These are phyloP conservation scores for Groenewaldozyma tartarivorans DNA, from an alignment of 805 yeast species.

Conservation along the genomic window DNA sequence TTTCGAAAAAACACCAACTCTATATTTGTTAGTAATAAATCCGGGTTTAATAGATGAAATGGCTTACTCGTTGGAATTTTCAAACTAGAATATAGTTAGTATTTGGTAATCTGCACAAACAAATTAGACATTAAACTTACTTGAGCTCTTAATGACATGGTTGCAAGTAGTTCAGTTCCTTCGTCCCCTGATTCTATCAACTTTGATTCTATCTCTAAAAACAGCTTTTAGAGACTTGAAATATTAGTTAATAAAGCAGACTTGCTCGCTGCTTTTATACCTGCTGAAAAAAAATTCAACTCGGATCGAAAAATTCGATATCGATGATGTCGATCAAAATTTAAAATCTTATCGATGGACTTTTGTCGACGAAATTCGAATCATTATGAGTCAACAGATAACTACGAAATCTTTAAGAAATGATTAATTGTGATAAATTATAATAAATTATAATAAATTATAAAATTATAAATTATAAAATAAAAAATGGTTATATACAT, in stretches of 20 bases:
- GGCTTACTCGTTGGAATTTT: slow-evolving; percentile 61
- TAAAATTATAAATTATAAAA: not conserved
- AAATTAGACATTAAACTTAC: slow-evolving; percentile 12
- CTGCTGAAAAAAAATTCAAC: not conserved
- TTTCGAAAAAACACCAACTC: slow-evolving; percentile 88
- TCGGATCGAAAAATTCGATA: not conserved
- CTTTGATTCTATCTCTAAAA: too few relatives aligned
- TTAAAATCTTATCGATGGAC: too few relatives aligned
- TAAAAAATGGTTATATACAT: not conserved
- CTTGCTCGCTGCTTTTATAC: too few relatives aligned
- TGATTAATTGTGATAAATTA: not conserved
- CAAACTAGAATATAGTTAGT: slow-evolving; percentile 38
- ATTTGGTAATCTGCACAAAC: not conserved
- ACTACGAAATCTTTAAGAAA: too few relatives aligned
- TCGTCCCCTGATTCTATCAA: too few relatives aligned
- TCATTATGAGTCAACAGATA: too few relatives aligned
- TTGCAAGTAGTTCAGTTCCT: too few relatives aligned
- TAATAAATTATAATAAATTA: not conserved
- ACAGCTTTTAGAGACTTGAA: too few relatives aligned
- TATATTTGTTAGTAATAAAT: slow-evolving; percentile 7
- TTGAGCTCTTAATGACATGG: slow-evolving; percentile 29
- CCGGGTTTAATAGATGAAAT: not conserved
- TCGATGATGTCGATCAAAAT: too few relatives aligned
- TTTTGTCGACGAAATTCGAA: too few relatives aligned
- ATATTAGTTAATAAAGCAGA: too few relatives aligned